Base-by-base conservation (phyloP, 1,284 basidiomycete genomes). In the Pseudozyma tsukubaensis region DNA sequence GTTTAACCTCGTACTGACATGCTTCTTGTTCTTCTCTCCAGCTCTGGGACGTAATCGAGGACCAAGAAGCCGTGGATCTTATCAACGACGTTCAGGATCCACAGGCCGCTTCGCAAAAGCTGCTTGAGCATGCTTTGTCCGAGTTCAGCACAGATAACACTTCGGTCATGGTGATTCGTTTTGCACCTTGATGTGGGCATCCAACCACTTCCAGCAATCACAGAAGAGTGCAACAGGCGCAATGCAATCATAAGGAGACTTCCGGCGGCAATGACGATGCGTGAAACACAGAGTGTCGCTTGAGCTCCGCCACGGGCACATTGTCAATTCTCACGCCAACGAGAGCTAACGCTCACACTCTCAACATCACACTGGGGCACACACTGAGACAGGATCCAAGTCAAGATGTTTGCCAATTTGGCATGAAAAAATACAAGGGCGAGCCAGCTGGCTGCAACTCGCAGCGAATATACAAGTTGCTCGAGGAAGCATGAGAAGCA, bases 41-140 rank as follows among this genome's bases (percentile, higher is more conserved):
- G 95, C 88, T 99, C 0, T 99, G 97, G 97, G 97, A 99, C 84
- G 94, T 99, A 10, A 89, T 91, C 53, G 91, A 91, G 57, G 97
- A 99, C 85, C 94, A 99, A 85, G 89, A 89, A 51, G 96, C 95
- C 0, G 91, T 97, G 39, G 92, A 98, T 61, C 88, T 97, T 51
- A 89, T 97, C 57, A 90, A 90, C 49, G 86, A 89, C 34, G 87
- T 91, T 19, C 84, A 88, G 37, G 92, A 97, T 82, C 90, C 96
- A 4, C 94, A 96, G 84, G 88, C 89, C 71, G 95, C 96, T 3
- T 92, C 91, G 71, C 86, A 90, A 64, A 87, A 87, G 59, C 88
- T 99, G 18, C 87, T 99, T 58, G 89, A 93, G 63, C 90, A 97
- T 80, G 97, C 97, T 4, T 88, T 97, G 48, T 87, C 88, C 36